Conservation (phyloP, 805 yeast genomes). For the Wickerhamomyces chaumierensis region DNA sequence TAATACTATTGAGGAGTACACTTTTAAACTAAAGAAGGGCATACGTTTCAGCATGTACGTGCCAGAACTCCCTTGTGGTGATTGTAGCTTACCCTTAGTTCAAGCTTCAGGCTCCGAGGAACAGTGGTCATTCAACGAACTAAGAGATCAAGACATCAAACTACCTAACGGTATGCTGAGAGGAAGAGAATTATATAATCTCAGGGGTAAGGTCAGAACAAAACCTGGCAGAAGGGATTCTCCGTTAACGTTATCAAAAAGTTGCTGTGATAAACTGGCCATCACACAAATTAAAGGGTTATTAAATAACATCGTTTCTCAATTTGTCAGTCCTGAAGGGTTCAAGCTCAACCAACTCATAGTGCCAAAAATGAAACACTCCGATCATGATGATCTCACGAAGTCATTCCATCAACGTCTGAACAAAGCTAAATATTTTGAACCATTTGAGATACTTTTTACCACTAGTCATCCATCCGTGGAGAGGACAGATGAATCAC, state of each 20-base stretch:
- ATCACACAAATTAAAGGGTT: slow-evolving; percentile 49
- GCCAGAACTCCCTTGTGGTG: slow-evolving; percentile 87
- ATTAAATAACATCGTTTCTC: slow-evolving; percentile 32
- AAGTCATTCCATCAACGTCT: slow-evolving; percentile 13
- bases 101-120: slow-evolving; percentile 18
- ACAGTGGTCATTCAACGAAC: slow-evolving; percentile 4
- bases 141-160: slow-evolving; percentile 3
- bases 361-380: slow-evolving; percentile 25
- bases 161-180: slow-evolving; percentile 25
- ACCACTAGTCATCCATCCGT: slow-evolving; percentile 8
- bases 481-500: slow-evolving; percentile 3
- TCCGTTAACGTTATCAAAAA: slow-evolving; percentile 57
- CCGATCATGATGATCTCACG: slow-evolving; percentile 6
- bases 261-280: slow-evolving; percentile 81
- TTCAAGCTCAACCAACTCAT: slow-evolving; percentile 38
- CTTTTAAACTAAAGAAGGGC: slow-evolving; percentile 23
- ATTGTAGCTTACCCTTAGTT: slow-evolving; percentile 51
- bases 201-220: slow-evolving; percentile 65
- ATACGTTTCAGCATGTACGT: slow-evolving; percentile 47
- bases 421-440: neutral
- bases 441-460: slow-evolving; percentile 1
- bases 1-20: neutral
- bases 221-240: slow-evolving; percentile 91
- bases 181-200: slow-evolving; percentile 52
- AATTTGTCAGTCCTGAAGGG: slow-evolving; percentile 22